A percentile compares a stretch with the other conserved stretches of the same genome.
phyloP scores from a whole-genome alignment of 2,329 filamentous ascomycete genomes.

The Blastomyces gilchristii region DNA sequence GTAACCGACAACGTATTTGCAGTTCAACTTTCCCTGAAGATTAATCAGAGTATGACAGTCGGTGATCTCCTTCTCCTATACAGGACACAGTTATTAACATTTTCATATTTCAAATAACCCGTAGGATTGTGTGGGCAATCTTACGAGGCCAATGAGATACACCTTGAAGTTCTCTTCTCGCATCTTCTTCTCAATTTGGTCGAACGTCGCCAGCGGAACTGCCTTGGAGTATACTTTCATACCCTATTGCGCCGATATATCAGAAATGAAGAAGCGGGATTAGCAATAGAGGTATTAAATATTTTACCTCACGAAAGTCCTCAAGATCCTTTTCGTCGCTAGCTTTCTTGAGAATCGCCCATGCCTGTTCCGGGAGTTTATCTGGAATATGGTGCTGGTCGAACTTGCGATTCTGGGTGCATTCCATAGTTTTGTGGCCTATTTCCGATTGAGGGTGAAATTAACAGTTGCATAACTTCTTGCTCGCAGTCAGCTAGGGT shows the following conservation, averaged over 20 bases:
- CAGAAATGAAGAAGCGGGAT: background rate
- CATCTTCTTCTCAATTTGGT: constrained; percentile 42
- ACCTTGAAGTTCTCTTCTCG: constrained; percentile 39
- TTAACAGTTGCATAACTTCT: constrained; percentile 3
- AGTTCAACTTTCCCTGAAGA: constrained; percentile 43
- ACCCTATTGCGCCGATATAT: constrained; percentile 9
- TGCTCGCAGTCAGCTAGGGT: background rate
- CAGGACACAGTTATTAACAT: constrained; percentile 12
- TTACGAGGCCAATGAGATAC: constrained; percentile 44
- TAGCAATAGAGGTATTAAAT: background rate
- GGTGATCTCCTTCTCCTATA: constrained; percentile 33
- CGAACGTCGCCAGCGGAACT: constrained; percentile 36
- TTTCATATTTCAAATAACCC: too few species aligned
- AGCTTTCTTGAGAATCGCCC: constrained; percentile 41
- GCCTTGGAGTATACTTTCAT: constrained; percentile 44
- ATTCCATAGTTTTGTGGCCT: constrained; percentile 39
- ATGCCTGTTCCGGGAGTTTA: constrained; percentile 40
- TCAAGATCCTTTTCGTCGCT: constrained; percentile 41
- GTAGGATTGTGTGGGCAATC: constrained; percentile 3
- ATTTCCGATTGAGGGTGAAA: constrained; percentile 6
- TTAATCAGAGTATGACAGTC: constrained; percentile 43
- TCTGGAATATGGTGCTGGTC: constrained; percentile 38
- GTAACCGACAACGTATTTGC: constrained; percentile 43
- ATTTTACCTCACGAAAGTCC: constrained; percentile 38
- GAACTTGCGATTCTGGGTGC: constrained; percentile 37